These are phyloP conservation scores for Populus simonii DNA, from an alignment of 345 rosid genomes.

Conservation along the genomic window DNA sequence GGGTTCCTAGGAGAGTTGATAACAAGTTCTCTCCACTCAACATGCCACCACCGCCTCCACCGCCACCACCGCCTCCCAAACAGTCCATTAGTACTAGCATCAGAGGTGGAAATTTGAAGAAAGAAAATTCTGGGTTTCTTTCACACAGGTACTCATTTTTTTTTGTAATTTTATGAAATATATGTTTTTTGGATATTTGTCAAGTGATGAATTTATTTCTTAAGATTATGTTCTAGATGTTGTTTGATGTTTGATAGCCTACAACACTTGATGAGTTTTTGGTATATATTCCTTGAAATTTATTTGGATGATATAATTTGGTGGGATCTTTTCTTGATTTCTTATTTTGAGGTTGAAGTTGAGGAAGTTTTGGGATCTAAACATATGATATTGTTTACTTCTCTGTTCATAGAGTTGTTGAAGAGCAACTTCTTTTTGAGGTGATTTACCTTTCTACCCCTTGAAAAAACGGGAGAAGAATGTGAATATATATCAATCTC, in stretches of 20 bases:
- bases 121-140: constrained; percentile 31
- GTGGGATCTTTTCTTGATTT: background rate
- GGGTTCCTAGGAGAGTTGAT: constrained; percentile 27
- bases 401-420: constrained; percentile 15
- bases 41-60: constrained; percentile 43
- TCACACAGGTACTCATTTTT: constrained; percentile 36
- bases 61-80: constrained; percentile 13
- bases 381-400: background rate
- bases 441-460: constrained; percentile 27
- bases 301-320: background rate
- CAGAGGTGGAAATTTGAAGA: constrained; percentile 32
- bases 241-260: background rate
- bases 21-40: constrained; percentile 22
- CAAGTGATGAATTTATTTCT: background rate
- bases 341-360: background rate
- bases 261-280: background rate
- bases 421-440: constrained; percentile 1
- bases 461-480: constrained; percentile 5
- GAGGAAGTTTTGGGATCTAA: constrained; percentile 2
- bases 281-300: background rate
- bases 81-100: background rate
- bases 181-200: background rate
- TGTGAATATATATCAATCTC: background rate
- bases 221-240: background rate
- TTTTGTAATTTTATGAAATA: background rate